Evolutionary conservation across 1,284 basidiomycete species (phyloP), one percentile per base, ranked within the genome.

Genomic region (Leccinum subrobustum): DNA sequence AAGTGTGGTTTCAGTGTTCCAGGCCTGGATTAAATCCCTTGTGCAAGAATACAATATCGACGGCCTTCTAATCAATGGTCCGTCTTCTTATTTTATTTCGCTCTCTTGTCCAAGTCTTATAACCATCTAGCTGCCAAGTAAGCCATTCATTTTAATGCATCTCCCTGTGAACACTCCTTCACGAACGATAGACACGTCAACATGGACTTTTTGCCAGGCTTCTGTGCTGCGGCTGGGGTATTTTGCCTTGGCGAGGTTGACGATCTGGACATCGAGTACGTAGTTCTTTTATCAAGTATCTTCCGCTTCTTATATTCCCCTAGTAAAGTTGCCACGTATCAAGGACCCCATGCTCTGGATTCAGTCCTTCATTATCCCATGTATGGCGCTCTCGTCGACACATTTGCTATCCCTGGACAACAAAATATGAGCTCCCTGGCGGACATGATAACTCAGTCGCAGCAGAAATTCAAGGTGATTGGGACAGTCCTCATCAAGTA

Each of bases 231-330:
- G 23, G 87, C 90, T 0, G 90, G 89, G 1, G 88, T 93, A 39
- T 95, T 92, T 76, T 92, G 89, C 63, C 90, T 93, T 56, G 92
- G 92, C 35, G 92, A 94, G 75, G 89, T 94, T 20, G 87, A 85
- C 65, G 83, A 81, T 29, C 70, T 77, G 52, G 80, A 86, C 56
- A 78, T 90, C 33, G 73, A 76, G 75, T 89, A 75, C 54, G 81
- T 70, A 2, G 39, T n/a, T 9, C 8, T 25, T n/a, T n/a, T 4
- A 42, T n/a, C n/a, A n/a, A 42, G 23, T 4, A 1, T 25, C 25
- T 62, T 16, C 59, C 58, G 53, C 63, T 25, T 27, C 67, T 65
- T 54, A 57, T 50, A n/a, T 56, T 50, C 20, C 59, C 42, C 18
- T 60, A 78, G 73, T 70, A 75, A 71, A 1, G 68, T 68, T 29